These are phyloP conservation scores for Xylariales sp. DNA, from an alignment of 2,329 filamentous ascomycete species.

Conservation along the genomic window DNA sequence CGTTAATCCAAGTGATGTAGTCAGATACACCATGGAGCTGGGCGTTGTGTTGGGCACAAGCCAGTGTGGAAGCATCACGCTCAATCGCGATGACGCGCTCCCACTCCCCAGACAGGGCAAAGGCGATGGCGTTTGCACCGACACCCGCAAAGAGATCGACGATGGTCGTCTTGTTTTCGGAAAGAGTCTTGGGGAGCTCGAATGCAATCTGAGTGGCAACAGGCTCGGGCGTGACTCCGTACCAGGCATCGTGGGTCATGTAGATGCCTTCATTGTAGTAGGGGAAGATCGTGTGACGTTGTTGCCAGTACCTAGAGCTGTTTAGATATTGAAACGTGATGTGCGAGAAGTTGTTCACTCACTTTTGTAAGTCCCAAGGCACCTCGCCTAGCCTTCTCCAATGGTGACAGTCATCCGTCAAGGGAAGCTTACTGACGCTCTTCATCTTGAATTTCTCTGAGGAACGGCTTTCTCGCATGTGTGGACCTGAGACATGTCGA, in stretches of 20 bases:
- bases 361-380: conserved; percentile 83
- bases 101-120: conserved; percentile 74
- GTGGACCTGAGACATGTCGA: conserved; percentile 6
- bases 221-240: conserved; percentile 90
- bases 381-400: conserved; percentile 68
- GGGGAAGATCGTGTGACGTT: conserved; percentile 82
- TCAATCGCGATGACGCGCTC: conserved; percentile 84
- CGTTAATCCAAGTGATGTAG: conserved; percentile 77
- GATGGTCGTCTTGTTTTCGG: conserved; percentile 55
- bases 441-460: conserved; percentile 27
- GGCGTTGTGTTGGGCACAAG: conserved; percentile 91
- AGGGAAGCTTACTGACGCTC: conserved; percentile 40
- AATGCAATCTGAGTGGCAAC: conserved; percentile 79
- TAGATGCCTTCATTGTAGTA: conserved; percentile 82
- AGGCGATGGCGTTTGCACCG: conserved; percentile 93
- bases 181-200: conserved; percentile 58
- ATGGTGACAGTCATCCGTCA: conserved; percentile 66
- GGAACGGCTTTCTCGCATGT: background rate
- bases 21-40: conserved; percentile 73
- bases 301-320: conserved; percentile 74
- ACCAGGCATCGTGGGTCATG: conserved; percentile 94
- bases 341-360: conserved; percentile 19
- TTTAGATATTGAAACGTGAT: conserved; percentile 9
- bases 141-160: conserved; percentile 90
- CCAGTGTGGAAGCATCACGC: conserved; percentile 71